phyloP scores from a whole-genome alignment of 2,329 filamentous ascomycete species.

The Metarhizium robertsii region DNA sequence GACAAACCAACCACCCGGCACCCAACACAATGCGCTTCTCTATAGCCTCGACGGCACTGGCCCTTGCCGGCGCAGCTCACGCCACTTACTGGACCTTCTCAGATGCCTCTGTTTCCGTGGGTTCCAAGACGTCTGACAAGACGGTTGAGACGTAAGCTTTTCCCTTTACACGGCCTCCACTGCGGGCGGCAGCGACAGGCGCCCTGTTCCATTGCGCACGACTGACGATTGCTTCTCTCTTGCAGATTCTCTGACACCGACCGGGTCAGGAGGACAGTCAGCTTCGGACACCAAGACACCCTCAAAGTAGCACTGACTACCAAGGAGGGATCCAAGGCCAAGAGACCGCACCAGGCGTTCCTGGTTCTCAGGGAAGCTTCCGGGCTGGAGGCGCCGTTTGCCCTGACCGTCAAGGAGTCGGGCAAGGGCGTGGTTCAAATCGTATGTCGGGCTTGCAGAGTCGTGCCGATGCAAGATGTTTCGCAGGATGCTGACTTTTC shows the following conservation, averaged over 20 bases:
- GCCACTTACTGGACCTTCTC: conserved; percentile 62
- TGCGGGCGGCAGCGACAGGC: neutral
- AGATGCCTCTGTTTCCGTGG: conserved; percentile 59
- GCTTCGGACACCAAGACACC: conserved; percentile 58
- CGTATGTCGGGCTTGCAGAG: conserved; percentile 46
- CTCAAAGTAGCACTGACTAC: conserved; percentile 77
- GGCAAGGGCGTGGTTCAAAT: conserved; percentile 81
- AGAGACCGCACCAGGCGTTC: conserved; percentile 91
- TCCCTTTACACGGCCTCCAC: neutral
- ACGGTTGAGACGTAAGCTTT: conserved; percentile 55
- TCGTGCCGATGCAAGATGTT: neutral
- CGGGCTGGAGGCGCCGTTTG: conserved; percentile 79
- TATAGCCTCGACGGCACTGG: conserved; percentile 29
- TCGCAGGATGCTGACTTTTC: neutral
- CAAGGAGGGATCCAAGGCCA: conserved; percentile 66
- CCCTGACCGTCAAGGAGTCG: conserved; percentile 73
- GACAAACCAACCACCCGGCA: conserved; percentile 9
- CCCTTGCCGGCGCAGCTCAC: conserved; percentile 39
- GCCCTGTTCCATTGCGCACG: neutral
- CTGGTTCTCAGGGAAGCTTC: conserved; percentile 69
- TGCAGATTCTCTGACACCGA: conserved; percentile 49
- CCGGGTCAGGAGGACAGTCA: conserved; percentile 53
- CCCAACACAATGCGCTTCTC: conserved; percentile 27
- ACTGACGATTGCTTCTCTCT: neutral
- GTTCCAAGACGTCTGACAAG: conserved; percentile 53